These are phyloP conservation scores for Cladosporium phlei DNA, from an alignment of 2,329 filamentous ascomycete genomes.

Conservation along the genomic window DNA sequence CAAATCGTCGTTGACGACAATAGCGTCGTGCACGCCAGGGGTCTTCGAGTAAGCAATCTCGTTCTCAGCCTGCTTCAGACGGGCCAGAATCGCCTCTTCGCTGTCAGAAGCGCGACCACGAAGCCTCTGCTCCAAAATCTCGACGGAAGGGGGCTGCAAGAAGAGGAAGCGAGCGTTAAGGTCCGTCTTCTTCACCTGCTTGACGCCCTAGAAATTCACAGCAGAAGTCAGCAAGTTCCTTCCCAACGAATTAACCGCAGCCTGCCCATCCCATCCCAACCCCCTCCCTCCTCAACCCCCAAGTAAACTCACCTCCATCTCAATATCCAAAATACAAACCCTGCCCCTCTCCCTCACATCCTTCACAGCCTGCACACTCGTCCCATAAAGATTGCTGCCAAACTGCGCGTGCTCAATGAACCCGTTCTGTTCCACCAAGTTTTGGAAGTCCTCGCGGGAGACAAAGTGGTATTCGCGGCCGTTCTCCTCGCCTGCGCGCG, in stretches of 20 bases:
- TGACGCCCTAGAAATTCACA: slow-evolving; percentile 63
- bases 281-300: neutral
- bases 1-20: slow-evolving; percentile 62
- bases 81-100: slow-evolving; percentile 65
- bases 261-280: neutral
- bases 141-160: slow-evolving; percentile 71
- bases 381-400: slow-evolving; percentile 82
- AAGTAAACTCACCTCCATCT: slow-evolving; percentile 70
- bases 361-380: slow-evolving; percentile 71
- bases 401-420: slow-evolving; percentile 89
- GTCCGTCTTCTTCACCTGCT: slow-evolving; percentile 77
- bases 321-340: slow-evolving; percentile 85
- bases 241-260: neutral
- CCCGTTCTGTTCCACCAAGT: slow-evolving; percentile 61
- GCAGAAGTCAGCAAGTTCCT: too few species aligned
- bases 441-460: slow-evolving; percentile 60
- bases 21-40: slow-evolving; percentile 61
- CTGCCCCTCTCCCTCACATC: slow-evolving; percentile 64
- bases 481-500: slow-evolving; percentile 68
- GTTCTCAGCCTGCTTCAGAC: slow-evolving; percentile 64
- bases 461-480: slow-evolving; percentile 81
- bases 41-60: slow-evolving; percentile 70
- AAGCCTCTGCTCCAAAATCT: slow-evolving; percentile 68
- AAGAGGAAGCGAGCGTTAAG: slow-evolving; percentile 79
- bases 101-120: slow-evolving; percentile 73